Conservation (phyloP, 805 yeast genomes). For the Wickerhamomyces xylosicus region DNA sequence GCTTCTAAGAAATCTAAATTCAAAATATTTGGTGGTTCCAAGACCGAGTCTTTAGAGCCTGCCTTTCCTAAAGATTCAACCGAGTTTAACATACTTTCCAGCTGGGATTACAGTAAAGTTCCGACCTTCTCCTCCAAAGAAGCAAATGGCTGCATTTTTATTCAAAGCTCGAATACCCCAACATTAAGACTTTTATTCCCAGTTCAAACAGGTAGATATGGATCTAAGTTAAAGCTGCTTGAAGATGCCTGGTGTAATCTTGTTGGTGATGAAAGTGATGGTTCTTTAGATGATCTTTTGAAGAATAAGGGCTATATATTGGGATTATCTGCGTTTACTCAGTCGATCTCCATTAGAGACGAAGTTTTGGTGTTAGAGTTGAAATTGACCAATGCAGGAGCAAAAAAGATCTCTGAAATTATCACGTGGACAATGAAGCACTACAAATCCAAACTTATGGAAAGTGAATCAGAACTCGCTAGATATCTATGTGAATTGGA, state of each 20-base stretch:
- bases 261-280: constrained; percentile 51
- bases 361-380: constrained; percentile 39
- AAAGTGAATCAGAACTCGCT: constrained; percentile 21
- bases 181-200: constrained; percentile 39
- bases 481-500: constrained; percentile 36
- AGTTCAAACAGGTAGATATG: constrained; percentile 4
- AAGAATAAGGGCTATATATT: constrained; percentile 25
- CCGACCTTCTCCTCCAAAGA: constrained; percentile 17
- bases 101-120: constrained; percentile 8
- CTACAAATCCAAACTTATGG: constrained; percentile 7
- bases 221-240: constrained; percentile 13
- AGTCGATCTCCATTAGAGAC: constrained; percentile 26
- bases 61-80: constrained; percentile 1
- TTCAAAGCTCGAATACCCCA: constrained; percentile 25
- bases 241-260: constrained; percentile 42
- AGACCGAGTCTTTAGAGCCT: background rate
- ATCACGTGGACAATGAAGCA: constrained; percentile 23
- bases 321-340: constrained; percentile 31
- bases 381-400: constrained; percentile 36
- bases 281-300: constrained; percentile 36
- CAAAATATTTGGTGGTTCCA: constrained; percentile 3
- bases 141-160: constrained; percentile 23
- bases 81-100: constrained; percentile 10
- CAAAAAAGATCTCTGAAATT: constrained; percentile 24
- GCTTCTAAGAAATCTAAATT: constrained; percentile 6